Conservation (phyloP, 495 filamentous ascomycete genomes). For the Aspergillus homomorphus region DNA sequence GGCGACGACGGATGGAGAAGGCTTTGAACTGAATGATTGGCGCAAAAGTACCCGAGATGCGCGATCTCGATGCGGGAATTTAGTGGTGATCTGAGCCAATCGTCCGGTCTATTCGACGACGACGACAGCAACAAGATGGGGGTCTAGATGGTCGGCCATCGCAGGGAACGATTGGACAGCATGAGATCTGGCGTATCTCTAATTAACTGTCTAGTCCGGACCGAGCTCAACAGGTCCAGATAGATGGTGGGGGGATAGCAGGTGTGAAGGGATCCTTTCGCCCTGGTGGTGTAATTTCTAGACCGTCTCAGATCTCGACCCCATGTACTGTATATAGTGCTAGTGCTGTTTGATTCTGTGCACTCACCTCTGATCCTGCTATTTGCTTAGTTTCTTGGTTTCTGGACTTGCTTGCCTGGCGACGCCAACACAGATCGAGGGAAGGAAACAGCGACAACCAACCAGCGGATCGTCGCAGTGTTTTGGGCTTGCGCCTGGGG, state of each 20-base stretch:
- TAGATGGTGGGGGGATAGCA: background rate
- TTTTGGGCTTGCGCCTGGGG: constrained; percentile 18
- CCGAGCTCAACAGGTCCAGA: background rate
- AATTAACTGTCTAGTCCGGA: background rate
- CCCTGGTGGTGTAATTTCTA: background rate
- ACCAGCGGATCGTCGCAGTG: constrained; percentile 16
- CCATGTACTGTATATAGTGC: background rate
- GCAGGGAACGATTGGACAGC: background rate
- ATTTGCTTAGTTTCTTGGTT: background rate
- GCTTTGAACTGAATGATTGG: constrained; percentile 27
- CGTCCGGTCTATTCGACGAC: background rate
- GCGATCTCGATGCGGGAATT: background rate
- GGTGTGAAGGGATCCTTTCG: background rate
- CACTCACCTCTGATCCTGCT: background rate
- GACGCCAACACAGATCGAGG: background rate
- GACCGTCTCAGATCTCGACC: no score
- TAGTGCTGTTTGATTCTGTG: background rate
- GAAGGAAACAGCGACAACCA: constrained; percentile 10
- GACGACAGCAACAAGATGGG: background rate
- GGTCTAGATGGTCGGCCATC: background rate
- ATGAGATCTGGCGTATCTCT: background rate
- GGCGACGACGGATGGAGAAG: constrained; percentile 47
- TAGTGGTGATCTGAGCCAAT: background rate
- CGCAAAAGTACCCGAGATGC: background rate
- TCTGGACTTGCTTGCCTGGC: background rate